Evolutionary conservation across 1,284 basidiomycete species (phyloP).

Genomic region (Cryptococcus sp.): DNA sequence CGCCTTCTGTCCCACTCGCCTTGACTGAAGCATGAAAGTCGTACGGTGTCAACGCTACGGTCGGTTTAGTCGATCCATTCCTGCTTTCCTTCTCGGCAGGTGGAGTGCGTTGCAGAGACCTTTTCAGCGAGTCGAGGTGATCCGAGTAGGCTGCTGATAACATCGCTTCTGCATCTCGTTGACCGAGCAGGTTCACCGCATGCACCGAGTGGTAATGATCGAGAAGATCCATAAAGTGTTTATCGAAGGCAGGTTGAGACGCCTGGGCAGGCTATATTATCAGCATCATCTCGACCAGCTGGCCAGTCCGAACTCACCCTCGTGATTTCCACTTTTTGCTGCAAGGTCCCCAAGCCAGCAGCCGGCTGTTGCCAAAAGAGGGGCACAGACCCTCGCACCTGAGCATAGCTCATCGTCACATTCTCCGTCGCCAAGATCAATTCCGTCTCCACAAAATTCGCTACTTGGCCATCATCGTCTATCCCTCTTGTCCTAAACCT

Average conservation of each 20-base stretch:
- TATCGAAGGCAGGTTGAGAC: slow-evolving; percentile 90
- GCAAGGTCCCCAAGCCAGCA: slow-evolving; percentile 66
- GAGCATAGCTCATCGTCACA: slow-evolving; percentile 80
- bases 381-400: slow-evolving; percentile 90
- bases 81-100: slow-evolving; percentile 47
- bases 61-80: slow-evolving; percentile 10
- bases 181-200: slow-evolving; percentile 80
- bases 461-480: slow-evolving; percentile 94
- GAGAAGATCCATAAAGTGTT: slow-evolving; percentile 79
- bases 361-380: slow-evolving; percentile 99
- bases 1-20: slow-evolving; percentile 80
- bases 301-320: slow-evolving; percentile 21
- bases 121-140: slow-evolving; percentile 58
- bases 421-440: slow-evolving; percentile 78
- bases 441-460: slow-evolving; percentile 98
- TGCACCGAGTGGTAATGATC: slow-evolving; percentile 76
- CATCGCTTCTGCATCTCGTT: slow-evolving; percentile 84
- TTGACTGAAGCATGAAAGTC: slow-evolving; percentile 87
- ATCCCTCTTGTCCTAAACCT: slow-evolving; percentile 96
- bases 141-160: slow-evolving; percentile 76
- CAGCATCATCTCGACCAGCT: slow-evolving; percentile 19
- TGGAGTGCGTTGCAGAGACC: slow-evolving; percentile 53
- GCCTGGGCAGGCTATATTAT: slow-evolving; percentile 64
- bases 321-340: slow-evolving; percentile 81
- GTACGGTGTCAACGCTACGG: slow-evolving; percentile 67